Evolutionary conservation across 768 basidiomycete species (phyloP).

Genomic region (Cantharellus anzutake): DNA sequence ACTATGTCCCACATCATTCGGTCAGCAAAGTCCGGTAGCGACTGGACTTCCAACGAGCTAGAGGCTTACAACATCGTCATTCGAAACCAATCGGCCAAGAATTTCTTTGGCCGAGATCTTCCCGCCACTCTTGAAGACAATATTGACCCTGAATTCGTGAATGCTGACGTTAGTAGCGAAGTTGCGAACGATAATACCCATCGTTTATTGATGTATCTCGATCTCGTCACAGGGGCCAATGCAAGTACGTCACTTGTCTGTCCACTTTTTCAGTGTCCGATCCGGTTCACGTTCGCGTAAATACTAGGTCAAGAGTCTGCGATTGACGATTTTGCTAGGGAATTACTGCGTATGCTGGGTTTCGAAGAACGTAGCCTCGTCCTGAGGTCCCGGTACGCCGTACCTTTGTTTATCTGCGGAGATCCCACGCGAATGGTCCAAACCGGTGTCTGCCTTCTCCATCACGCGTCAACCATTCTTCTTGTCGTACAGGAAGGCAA

Average conservation of each 20-base stretch:
- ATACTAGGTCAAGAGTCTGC: background rate
- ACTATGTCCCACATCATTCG: background rate
- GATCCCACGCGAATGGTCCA: constrained; percentile 11
- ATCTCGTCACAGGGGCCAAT: background rate
- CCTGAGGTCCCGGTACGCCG: background rate
- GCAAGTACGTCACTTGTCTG: background rate
- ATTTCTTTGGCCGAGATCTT: constrained; percentile 1
- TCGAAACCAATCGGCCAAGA: background rate
- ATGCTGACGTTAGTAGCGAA: background rate
- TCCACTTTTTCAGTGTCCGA: no score
- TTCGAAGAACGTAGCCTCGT: background rate
- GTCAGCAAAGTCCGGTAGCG: background rate
- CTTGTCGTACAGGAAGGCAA: constrained; percentile 15
- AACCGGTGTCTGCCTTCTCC: constrained; percentile 17
- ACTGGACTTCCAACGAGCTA: background rate
- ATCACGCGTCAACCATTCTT: constrained; percentile 11
- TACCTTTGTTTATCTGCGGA: constrained; percentile 15
- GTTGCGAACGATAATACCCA: background rate
- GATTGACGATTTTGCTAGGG: background rate
- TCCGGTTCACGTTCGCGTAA: no score
- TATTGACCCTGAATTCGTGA: background rate
- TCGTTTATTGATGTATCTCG: background rate
- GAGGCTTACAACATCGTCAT: background rate
- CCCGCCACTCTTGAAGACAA: constrained; percentile 5
- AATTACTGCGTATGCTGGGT: background rate